phyloP scores from a whole-genome alignment of 768 basidiomycete species.

The Fomitopsis pulvina region DNA sequence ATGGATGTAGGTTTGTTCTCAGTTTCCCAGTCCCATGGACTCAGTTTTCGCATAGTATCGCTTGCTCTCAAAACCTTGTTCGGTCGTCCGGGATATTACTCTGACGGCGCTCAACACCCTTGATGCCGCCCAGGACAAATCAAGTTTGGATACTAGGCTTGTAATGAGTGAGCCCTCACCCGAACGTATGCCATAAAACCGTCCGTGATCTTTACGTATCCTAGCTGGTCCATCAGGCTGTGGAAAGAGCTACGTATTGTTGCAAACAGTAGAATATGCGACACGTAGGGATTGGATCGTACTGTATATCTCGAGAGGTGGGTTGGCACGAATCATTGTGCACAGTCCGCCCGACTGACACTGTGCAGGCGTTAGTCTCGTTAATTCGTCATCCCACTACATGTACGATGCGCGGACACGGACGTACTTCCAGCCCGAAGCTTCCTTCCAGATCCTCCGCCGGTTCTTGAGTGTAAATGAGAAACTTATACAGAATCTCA shows the following conservation, averaged over 20 bases:
- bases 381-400: slow-evolving; percentile 71
- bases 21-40: background rate
- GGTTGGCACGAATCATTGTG: slow-evolving; percentile 13
- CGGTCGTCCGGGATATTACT: slow-evolving; percentile 67
- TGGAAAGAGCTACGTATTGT: slow-evolving; percentile 74
- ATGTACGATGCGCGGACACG: slow-evolving; percentile 69
- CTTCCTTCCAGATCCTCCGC: slow-evolving; percentile 57
- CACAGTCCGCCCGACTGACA: background rate
- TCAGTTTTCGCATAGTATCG: slow-evolving; percentile 40
- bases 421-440: slow-evolving; percentile 68
- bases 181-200: background rate
- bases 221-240: slow-evolving; percentile 70
- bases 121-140: slow-evolving; percentile 38
- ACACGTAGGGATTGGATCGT: slow-evolving; percentile 68
- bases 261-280: slow-evolving; percentile 73
- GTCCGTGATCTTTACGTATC: slow-evolving; percentile 4
- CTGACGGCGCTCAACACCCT: slow-evolving; percentile 46
- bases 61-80: slow-evolving; percentile 62
- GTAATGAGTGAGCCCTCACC: slow-evolving; percentile 52
- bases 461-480: slow-evolving; percentile 57
- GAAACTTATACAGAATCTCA: slow-evolving; percentile 34
- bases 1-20: slow-evolving; percentile 52
- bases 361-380: slow-evolving; percentile 43
- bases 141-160: slow-evolving; percentile 48
- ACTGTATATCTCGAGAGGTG: slow-evolving; percentile 78